These are phyloP conservation scores for Diaporthe ampelina DNA, from an alignment of 2,329 filamentous ascomycete species.

Conservation along the genomic window DNA sequence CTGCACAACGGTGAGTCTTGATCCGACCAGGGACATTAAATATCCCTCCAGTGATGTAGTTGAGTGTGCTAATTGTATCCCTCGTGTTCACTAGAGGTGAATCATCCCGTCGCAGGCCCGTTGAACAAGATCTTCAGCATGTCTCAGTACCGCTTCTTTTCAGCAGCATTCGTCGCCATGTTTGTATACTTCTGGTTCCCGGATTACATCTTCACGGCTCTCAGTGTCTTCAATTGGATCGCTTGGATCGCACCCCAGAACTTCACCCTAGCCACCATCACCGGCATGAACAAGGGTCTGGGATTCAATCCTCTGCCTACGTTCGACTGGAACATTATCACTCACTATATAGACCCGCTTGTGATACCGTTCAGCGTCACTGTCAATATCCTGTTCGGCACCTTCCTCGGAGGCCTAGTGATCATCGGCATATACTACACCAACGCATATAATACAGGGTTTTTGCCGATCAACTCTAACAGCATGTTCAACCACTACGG, in stretches of 20 bases:
- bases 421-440: constrained; percentile 52
- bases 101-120: not conserved
- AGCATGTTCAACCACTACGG: constrained; percentile 65
- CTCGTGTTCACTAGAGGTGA: not conserved
- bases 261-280: constrained; percentile 49
- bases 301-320: constrained; percentile 55
- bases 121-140: constrained; percentile 56
- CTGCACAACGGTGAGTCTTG: constrained; percentile 55
- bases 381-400: constrained; percentile 72
- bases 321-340: constrained; percentile 49
- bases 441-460: constrained; percentile 46
- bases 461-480: constrained; percentile 67
- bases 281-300: constrained; percentile 52
- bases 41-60: not conserved
- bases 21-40: not conserved
- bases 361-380: constrained; percentile 69
- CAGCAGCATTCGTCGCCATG: constrained; percentile 58
- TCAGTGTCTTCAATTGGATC: constrained; percentile 66
- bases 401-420: constrained; percentile 67
- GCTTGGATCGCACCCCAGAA: constrained; percentile 64
- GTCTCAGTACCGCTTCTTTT: constrained; percentile 62
- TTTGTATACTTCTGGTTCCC: constrained; percentile 64
- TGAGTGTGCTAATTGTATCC: not conserved
- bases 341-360: constrained; percentile 48
- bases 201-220: constrained; percentile 61